Conservation (phyloP, 371 early-diverging fungal species). For the Mortierella sp. region DNA sequence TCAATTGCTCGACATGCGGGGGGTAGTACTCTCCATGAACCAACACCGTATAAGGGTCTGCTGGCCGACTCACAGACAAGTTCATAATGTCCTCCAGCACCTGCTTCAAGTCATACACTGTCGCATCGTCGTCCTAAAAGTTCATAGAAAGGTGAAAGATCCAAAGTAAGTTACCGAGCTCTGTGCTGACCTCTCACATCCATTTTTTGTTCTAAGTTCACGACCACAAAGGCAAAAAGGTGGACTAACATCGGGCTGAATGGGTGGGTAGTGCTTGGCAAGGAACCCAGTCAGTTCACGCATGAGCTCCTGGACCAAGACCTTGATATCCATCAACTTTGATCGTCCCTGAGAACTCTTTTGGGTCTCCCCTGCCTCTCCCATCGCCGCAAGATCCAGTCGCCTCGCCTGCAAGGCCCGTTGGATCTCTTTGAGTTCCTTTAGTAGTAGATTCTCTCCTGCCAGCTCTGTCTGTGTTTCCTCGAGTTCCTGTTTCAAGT, state of each 20-base stretch:
- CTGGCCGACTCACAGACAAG: conserved; percentile 59
- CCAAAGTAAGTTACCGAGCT: background rate
- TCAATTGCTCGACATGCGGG: conserved; percentile 69
- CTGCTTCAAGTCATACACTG: conserved; percentile 23
- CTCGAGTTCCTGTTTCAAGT: conserved; percentile 30
- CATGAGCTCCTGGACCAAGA: conserved; percentile 48
- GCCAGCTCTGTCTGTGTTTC: conserved; percentile 38
- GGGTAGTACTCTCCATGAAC: conserved; percentile 65
- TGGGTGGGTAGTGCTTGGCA: conserved; percentile 63
- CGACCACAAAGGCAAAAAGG: background rate
- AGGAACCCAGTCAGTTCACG: conserved; percentile 63
- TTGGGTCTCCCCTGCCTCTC: conserved; percentile 33
- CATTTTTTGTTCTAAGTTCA: background rate
- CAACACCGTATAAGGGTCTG: conserved; percentile 64
- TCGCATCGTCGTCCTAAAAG: conserved; percentile 13
- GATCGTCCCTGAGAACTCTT: conserved; percentile 37
- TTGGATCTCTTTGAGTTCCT: conserved; percentile 43
- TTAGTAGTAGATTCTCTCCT: conserved; percentile 28
- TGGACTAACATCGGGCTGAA: conserved; percentile 59
- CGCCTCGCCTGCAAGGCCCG: conserved; percentile 46
- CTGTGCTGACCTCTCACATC: background rate
- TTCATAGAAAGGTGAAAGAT: background rate
- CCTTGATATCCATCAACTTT: conserved; percentile 23
- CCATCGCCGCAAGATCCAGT: conserved; percentile 17
- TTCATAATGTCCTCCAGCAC: conserved; percentile 70